A percentile compares a stretch with the other conserved stretches of the same genome.
These are phyloP conservation scores for Carex parvula DNA, from an alignment of 176 grass and related monocot genomes.

Conservation along the genomic window DNA sequence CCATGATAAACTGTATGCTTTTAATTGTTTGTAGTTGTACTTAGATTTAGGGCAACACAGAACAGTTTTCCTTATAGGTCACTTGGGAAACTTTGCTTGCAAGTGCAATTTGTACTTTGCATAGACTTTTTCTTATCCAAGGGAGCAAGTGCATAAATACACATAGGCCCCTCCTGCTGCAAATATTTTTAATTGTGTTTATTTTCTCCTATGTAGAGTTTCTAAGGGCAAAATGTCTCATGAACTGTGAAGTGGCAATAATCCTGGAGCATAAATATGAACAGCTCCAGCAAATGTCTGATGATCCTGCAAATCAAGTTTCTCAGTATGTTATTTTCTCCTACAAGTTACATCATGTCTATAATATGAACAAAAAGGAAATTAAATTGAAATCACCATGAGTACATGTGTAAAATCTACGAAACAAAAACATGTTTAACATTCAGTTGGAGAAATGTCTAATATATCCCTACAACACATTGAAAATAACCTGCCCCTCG, in stretches of 20 bases:
- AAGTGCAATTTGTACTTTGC: background rate
- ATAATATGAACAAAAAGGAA: background rate
- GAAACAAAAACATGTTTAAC: background rate
- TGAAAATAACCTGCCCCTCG: background rate
- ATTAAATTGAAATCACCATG: background rate
- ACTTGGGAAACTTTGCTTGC: background rate
- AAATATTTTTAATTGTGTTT: background rate
- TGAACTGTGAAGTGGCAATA: constrained; percentile 93
- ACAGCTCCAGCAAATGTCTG: constrained; percentile 86
- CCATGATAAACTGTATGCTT: background rate
- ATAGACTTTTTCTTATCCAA: background rate
- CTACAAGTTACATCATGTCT: background rate
- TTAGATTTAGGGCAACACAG: background rate
- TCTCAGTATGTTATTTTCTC: constrained; percentile 34
- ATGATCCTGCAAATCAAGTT: constrained; percentile 56
- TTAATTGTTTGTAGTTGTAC: background rate
- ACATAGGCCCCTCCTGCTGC: background rate
- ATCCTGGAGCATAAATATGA: constrained; percentile 93
- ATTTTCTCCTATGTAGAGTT: constrained; percentile 50
- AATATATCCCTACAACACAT: background rate
- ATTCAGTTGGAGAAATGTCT: background rate
- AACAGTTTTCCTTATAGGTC: background rate
- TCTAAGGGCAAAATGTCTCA: constrained; percentile 86
- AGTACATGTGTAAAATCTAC: background rate
- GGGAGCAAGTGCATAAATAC: background rate